Base-by-base conservation (phyloP, 2,329 filamentous ascomycete genomes). In the Akanthomyces lecanii region DNA sequence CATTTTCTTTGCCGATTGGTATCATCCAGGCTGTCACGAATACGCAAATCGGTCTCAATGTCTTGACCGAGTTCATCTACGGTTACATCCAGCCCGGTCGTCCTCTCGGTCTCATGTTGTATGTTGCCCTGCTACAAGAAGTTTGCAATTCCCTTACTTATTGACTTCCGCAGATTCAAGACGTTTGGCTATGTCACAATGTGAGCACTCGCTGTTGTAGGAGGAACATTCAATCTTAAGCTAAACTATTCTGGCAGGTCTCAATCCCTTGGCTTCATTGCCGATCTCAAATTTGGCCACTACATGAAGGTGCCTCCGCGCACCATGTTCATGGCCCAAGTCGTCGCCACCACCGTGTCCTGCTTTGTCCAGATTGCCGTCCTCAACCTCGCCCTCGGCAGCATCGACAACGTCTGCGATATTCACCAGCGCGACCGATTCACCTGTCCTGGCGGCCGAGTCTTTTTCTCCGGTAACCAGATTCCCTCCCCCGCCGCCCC, bases 21-120 rank as follows among this genome's bases (percentile, higher is more conserved):
- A 89, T 91, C 64, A 85, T 91, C 40, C 82, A 89, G 69, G 89
- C 87, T 44, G 80, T 87, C 5, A 89, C 89, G 4, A 86, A 90
- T 69, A 87, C 88, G 72, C 78, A 90, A 76, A 86, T 91, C 44
- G 88, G 87, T 1, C 77, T 92, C 42, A 92, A 92, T 66, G 88
- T 92, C 30, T 77, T 92, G 65, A 90, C 88, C 0, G 89, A 91
- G 75, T 90, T 91, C 66, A 77, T 92, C 4, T 85, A 86, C 64
- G 89, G 89, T 1, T 92, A 92, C 69, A 89, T 92, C 69, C 87
- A 90, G 66, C 89, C 89, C 0, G 89, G 89, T 2, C 78, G 83
- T 6, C 89, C 89, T 0, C 76, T 92, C 61, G 89, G 87, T 0
- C 83, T 91, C 65, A 92, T 92, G 89, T 80, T 91, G 77, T 89